phyloP scores from a whole-genome alignment of 768 basidiomycete species.

The Clitopilus hobsonii region DNA sequence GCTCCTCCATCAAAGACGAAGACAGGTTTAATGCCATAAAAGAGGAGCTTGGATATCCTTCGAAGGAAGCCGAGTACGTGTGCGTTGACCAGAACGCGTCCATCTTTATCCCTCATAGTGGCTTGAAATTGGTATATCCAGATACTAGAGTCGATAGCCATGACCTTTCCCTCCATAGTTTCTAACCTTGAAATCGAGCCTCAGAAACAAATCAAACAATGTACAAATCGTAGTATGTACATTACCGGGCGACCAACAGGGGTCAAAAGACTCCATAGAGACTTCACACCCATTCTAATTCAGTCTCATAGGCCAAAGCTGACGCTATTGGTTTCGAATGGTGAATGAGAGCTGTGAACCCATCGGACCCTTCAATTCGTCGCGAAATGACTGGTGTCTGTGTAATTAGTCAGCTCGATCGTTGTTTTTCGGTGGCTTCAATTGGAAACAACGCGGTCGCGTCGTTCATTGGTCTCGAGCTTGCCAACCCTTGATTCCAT shows the following conservation, averaged over 20 bases:
- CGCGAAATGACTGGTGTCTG: too few species aligned
- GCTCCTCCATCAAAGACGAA: constrained; percentile 99
- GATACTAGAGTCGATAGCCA: constrained; percentile 98
- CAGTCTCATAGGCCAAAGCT: background rate
- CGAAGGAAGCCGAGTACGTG: constrained; percentile 90
- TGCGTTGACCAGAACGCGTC: constrained; percentile 84
- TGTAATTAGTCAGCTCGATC: too few species aligned
- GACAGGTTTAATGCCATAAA: constrained; percentile 97
- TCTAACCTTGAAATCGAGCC: constrained; percentile 58
- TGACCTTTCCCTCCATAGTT: constrained; percentile 88
- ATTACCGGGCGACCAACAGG: constrained; percentile 94
- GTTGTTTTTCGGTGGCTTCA: too few species aligned
- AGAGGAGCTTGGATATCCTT: constrained; percentile 89
- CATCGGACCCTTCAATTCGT: background rate
- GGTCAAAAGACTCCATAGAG: constrained; percentile 85
- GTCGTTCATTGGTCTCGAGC: too few species aligned
- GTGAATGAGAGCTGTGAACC: background rate
- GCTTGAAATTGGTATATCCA: constrained; percentile 99
- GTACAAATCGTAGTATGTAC: constrained; percentile 38
- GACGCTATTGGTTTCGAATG: background rate
- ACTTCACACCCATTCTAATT: constrained; percentile 86
- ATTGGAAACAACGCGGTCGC: too few species aligned
- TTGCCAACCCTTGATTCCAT: too few species aligned
- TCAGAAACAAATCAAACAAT: background rate
- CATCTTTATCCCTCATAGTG: constrained; percentile 98